Percentiles rank a stretch among this genome's conserved stretches.
Evolutionary conservation across 352 stramenopile species (phyloP).

Genomic region (Lagenidium sp.): DNA sequence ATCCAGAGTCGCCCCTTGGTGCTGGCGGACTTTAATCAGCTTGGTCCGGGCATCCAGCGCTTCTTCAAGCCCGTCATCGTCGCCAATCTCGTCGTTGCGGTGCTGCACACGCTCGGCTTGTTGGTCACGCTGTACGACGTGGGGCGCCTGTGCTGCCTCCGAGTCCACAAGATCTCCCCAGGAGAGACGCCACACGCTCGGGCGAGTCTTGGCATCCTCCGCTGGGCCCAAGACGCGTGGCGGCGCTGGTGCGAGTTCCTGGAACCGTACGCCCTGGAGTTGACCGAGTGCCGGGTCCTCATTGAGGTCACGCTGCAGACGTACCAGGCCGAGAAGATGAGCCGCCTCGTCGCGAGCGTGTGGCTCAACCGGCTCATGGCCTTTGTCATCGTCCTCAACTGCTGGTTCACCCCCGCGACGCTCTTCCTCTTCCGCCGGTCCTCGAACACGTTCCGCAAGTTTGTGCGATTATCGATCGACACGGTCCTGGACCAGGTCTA

Average conservation of each 20-base stretch:
- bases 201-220: neutral
- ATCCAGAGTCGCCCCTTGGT: neutral
- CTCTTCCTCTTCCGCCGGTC: neutral
- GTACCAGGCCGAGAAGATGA: constrained; percentile 10
- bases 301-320: constrained; percentile 7
- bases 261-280: neutral
- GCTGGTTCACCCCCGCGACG: constrained; percentile 9
- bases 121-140: neutral
- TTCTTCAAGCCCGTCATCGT: neutral
- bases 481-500: neutral
- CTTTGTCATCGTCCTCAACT: constrained; percentile 4
- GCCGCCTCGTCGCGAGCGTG: neutral
- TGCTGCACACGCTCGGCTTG: neutral
- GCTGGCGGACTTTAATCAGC: neutral
- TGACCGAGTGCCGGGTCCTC: neutral
- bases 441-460: neutral
- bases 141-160: neutral
- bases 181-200: neutral
- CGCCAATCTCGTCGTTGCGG: neutral
- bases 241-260: neutral
- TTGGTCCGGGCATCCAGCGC: neutral
- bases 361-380: constrained; percentile 8
- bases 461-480: neutral
- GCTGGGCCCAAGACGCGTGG: neutral
- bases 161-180: neutral